Evolutionary conservation across 2,329 filamentous ascomycete species (phyloP).

Genomic region (Sporothrix luriei): DNA sequence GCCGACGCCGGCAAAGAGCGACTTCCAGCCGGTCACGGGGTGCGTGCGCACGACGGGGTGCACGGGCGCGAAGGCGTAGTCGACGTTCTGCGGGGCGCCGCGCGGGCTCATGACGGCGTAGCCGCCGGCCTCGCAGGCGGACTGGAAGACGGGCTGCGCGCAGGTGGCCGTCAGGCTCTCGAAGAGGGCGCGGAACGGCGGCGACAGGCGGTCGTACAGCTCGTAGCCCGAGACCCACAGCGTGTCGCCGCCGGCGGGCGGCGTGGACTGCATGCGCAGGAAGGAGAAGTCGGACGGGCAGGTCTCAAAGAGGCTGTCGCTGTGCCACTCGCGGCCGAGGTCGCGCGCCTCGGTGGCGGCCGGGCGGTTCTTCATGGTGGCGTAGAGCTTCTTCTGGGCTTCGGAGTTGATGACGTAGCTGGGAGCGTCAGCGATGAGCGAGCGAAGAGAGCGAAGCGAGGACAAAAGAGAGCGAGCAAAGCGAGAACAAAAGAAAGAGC

Average conservation of each 20-base stretch:
- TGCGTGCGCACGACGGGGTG: conserved; percentile 61
- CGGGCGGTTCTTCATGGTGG: conserved; percentile 29
- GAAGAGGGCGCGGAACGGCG: conserved; percentile 53
- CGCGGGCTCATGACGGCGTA: conserved; percentile 50
- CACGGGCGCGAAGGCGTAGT: conserved; percentile 51
- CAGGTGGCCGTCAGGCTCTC: conserved; percentile 61
- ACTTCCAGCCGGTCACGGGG: conserved; percentile 62
- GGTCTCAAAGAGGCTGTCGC: conserved; percentile 53
- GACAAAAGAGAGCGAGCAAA: neutral
- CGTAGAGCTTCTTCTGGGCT: conserved; percentile 36
- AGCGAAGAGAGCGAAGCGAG: neutral
- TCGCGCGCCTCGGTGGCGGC: conserved; percentile 3
- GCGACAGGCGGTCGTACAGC: conserved; percentile 64
- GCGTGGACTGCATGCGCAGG: conserved; percentile 48
- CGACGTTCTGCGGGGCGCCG: conserved; percentile 56
- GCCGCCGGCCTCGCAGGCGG: conserved; percentile 46
- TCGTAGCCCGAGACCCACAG: conserved; percentile 70
- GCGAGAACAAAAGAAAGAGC: conserved; percentile 4
- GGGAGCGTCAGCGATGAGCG: neutral
- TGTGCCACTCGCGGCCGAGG: conserved; percentile 47
- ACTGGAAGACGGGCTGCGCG: conserved; percentile 54
- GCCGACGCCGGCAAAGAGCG: conserved; percentile 55
- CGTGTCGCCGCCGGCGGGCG: conserved; percentile 54
- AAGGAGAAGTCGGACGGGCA: conserved; percentile 53
- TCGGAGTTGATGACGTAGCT: conserved; percentile 38